Evolutionary conservation across 176 grass and related monocot species (phyloP), one percentile per base, ranked within the genome.

Genomic region (Melocanna baccifera): DNA sequence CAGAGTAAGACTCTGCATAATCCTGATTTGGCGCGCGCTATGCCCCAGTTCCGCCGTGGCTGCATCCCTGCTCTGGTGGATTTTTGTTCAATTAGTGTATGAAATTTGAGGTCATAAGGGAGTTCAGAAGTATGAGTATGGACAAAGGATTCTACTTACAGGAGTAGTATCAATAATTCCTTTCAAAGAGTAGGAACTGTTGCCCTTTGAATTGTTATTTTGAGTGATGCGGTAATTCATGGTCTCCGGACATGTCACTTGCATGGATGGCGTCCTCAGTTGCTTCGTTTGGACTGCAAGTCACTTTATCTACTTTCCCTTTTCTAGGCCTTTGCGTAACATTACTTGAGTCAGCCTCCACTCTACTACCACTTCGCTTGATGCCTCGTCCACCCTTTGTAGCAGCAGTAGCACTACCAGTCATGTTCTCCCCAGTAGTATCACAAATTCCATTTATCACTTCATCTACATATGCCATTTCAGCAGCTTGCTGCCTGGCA

Each of bases 1-100:
- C 64, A 94, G 76, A 63, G 53, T 93, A 2, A 99, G 83, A 75
- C 58, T 87, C 82, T 88, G 88, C 97, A 96, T 96, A 52, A 99
- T 92, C 84, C 83, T 87, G 88, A 88, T 80, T 48, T 81, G 79
- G 3, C 91, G 77, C 12, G 85, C 23, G 46, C 73, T 94, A 86
- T 67, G 53, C 48, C 80, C 91, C 56, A 20, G 55, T 57, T 84
- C 84, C 89, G 78, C 87, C 62, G 39, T 37, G 19, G 51, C 51
- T 32, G 69, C 45, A 30, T 25, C 56, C 74, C 75, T 91, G 66
- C 69, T 91, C 91, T 96, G 86, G 73, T 86, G 40, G 43, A 93
- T 76, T 80, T 48, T 88, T 10, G 18, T 72, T 65, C 78, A 79
- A 67, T 92, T 79, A 83, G 67, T 46, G 81, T 56, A 62, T 55